Evolutionary conservation across 352 stramenopile genomes (phyloP).

Genomic region (Phytophthora citrophthora): DNA sequence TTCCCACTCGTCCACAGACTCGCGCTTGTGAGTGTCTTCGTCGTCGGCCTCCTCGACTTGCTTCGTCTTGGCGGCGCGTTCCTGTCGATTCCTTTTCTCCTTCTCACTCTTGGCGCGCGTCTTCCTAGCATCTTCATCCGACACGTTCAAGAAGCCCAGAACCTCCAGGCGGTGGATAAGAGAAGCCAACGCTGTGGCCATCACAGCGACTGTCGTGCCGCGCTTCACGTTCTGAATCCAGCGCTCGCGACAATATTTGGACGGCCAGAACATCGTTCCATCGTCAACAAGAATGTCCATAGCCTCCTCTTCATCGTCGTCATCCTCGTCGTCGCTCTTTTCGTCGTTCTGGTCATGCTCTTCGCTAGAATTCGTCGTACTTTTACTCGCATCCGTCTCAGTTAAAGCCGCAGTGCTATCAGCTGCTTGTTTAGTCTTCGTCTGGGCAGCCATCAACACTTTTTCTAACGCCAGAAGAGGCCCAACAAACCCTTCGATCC

Average conservation of each 20-base stretch:
- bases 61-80: slow-evolving; percentile 72
- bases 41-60: slow-evolving; percentile 60
- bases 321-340: slow-evolving; percentile 76
- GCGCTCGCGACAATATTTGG: slow-evolving; percentile 65
- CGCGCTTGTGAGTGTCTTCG: slow-evolving; percentile 44
- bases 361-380: slow-evolving; percentile 24
- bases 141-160: slow-evolving; percentile 64
- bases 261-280: slow-evolving; percentile 72
- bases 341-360: slow-evolving; percentile 38
- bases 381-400: slow-evolving; percentile 22
- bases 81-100: slow-evolving; percentile 73
- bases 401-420: slow-evolving; percentile 3
- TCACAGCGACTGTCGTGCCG: slow-evolving; percentile 50
- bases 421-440: slow-evolving; percentile 33
- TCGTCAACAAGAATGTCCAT: slow-evolving; percentile 67
- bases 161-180: slow-evolving; percentile 78
- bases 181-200: slow-evolving; percentile 65
- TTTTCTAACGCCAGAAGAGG: slow-evolving; percentile 67
- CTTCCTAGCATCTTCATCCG: slow-evolving; percentile 51
- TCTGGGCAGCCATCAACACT: slow-evolving; percentile 65
- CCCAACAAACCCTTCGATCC: slow-evolving; percentile 43
- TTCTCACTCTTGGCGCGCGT: slow-evolving; percentile 73
- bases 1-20: slow-evolving; percentile 86
- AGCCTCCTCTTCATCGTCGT: slow-evolving; percentile 78
- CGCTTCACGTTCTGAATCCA: slow-evolving; percentile 75